Evolutionary conservation across 2,329 filamentous ascomycete genomes (phyloP).

Genomic region (Cephalotrichum gorgonifer): DNA sequence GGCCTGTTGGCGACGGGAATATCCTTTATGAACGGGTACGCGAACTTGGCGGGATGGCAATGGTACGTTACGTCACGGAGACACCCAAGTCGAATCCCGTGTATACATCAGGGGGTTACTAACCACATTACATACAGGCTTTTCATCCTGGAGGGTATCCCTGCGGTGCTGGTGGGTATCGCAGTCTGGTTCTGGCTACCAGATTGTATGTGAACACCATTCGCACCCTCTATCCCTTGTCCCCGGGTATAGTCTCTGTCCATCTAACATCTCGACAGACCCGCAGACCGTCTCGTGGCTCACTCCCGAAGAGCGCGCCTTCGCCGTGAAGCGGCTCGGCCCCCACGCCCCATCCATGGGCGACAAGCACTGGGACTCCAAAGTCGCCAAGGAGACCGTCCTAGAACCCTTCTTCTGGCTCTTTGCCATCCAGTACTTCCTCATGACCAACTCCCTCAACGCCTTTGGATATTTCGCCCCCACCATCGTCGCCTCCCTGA

Average conservation of each 20-base stretch:
- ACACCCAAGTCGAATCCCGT: too few species aligned
- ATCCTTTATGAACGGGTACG: too few species aligned
- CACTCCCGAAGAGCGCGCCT: conserved; percentile 20
- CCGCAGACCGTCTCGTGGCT: conserved; percentile 22
- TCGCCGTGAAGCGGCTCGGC: conserved; percentile 22
- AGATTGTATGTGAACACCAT: too few species aligned
- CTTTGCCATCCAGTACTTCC: conserved; percentile 18
- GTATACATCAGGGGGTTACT: too few species aligned
- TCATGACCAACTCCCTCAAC: conserved; percentile 23
- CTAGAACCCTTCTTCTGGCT: conserved; percentile 22
- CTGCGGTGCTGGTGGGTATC: conserved; percentile 18
- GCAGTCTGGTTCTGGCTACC: conserved; percentile 20
- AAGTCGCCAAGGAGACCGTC: conserved; percentile 19
- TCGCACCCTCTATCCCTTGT: too few species aligned
- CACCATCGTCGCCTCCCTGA: conserved; percentile 22
- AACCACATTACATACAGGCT: conserved; percentile 22
- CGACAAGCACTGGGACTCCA: conserved; percentile 22
- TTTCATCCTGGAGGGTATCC: conserved; percentile 42
- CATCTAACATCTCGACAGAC: too few species aligned
- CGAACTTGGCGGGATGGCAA: too few species aligned
- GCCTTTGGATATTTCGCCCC: conserved; percentile 24
- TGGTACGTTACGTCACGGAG: too few species aligned
- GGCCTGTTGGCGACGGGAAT: too few species aligned
- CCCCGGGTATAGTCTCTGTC: too few species aligned
- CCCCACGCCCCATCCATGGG: conserved; percentile 20